Base-by-base conservation (phyloP, 495 filamentous ascomycete genomes). In the Astrothelium subdiscretum region DNA sequence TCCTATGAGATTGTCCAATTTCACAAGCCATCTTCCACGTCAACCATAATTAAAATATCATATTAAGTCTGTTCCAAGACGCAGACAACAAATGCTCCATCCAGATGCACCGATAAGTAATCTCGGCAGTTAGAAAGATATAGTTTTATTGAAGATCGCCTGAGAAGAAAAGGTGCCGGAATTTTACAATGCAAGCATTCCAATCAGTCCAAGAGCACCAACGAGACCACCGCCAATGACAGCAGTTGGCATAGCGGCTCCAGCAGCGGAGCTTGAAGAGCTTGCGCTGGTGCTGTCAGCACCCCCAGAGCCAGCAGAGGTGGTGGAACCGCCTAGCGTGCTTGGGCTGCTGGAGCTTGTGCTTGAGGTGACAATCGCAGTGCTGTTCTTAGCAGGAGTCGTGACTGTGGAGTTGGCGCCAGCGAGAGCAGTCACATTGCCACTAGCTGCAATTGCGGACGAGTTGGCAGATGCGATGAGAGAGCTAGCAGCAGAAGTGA, bases 151-250 rank as follows among this genome's bases (percentile, higher is more conserved):
- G 35, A 38, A 38, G 15, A 38, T 38, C n/a, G n/a, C n/a, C n/a
- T n/a, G n/a, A n/a, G n/a, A n/a, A n/a, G n/a, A n/a, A n/a, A n/a
- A n/a, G n/a, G n/a, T n/a, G n/a, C n/a, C n/a, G n/a, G n/a, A 59
- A 24, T 52, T 62, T 67, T 76, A 76, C 62, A 76, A 58, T 22
- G 71, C 72, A 42, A 76, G 64, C 62, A 76, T 69, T 60, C 73
- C 74, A 42, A 75, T 52, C 20, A 76, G 27, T 57, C 73, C 74
- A 42, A 76, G 22, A n/a, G 64, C 68, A 58, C 72, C 74, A 51
- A 70, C 72, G 51, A 74, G 32, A 59, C 71, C 74, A 11, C 62
- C 64, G 48, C 73, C 74, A 38, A 74, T 42, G 22, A 72, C 63
- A 32, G 68, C 73, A 26, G 71, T 72, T 1, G 70, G 71, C 40